Conservation (phyloP, 2,329 filamentous ascomycete genomes). For the Calycina herbarum region DNA sequence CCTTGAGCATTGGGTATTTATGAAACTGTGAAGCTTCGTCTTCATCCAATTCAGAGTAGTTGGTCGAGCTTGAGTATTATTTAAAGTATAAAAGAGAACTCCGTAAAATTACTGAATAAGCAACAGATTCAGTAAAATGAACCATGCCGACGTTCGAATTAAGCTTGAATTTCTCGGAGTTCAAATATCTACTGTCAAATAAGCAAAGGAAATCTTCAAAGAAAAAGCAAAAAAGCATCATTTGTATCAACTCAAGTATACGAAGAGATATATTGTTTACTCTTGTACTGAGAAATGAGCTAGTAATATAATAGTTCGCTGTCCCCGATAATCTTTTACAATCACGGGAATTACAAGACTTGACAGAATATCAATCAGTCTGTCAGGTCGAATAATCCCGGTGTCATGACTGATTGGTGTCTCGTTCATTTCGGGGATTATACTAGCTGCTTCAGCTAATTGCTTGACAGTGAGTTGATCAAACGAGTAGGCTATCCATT, state of each 20-base stretch:
- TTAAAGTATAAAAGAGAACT: not conserved
- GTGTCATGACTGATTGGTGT: not conserved
- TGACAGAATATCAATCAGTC: not conserved
- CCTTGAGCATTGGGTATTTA: too few relatives aligned
- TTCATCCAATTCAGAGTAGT: too few relatives aligned
- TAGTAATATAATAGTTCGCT: not conserved
- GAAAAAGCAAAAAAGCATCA: too few relatives aligned
- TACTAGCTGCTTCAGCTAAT: not conserved
- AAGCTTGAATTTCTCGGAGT: too few relatives aligned
- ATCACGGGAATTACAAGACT: not conserved
- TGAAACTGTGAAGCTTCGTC: too few relatives aligned
- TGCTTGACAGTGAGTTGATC: not conserved
- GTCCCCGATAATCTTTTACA: too few relatives aligned
- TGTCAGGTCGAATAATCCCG: not conserved
- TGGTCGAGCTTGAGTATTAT: not conserved
- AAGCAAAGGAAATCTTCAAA: too few relatives aligned
- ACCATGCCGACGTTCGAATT: not conserved
- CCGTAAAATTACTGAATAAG: not conserved
- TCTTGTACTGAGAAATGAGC: constrained; percentile 3
- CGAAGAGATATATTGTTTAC: too few relatives aligned
- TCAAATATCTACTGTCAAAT: too few relatives aligned
- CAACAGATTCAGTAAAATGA: not conserved
- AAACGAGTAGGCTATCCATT: not conserved
- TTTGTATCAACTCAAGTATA: too few relatives aligned
- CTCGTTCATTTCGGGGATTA: not conserved